Evolutionary conservation across 2,329 filamentous ascomycete genomes (phyloP), one percentile per base, ranked within the genome.

Genomic region (Trichoderma sp.): DNA sequence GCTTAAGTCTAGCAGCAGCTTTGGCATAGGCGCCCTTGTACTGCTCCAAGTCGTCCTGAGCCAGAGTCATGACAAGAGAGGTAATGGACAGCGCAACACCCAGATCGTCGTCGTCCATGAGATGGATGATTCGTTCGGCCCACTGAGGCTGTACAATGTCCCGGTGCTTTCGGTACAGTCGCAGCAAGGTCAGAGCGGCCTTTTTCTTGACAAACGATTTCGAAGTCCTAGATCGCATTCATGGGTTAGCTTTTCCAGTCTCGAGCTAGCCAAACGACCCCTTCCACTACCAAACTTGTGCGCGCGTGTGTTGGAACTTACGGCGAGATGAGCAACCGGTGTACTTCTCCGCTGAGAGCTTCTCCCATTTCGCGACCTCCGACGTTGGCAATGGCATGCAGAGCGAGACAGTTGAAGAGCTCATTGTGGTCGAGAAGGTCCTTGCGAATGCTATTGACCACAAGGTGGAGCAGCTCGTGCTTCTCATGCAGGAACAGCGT

Each of bases 191-290:
- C 67, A 99, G 85, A 7, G 96, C 96, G 1, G 96, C 95, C 86
- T 99, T 99, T 84, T 99, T 99, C 87, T 99, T 99, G 73, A 99
- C 96, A 77, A 99, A 99, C 0, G 96, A 91, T 82, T 98, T 99
- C 1, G 95, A 98, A 8, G 86, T 86, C 61, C 85, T 86, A 65
- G 26, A 6, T 26, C 28, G 26, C 21, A 62, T 62, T 18, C 47
- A 39, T n/a, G 1, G 14, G 53, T 73, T 18, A 72, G 73, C 74
- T 39, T 47, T 11, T 21, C 62, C 43, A 30, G 28, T 14, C 30
- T 34, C 28, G 2, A 60, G 47, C n/a, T n/a, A 43, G 14, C 8
- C 34, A 63, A 12, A 43, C 26, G 15, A 28, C 14, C 34, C 24
- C 11, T 56, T 12, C 43, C 67, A 7, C 9, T 3, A 51, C 34